Base-by-base conservation (phyloP, 805 yeast species). In the Kregervanrija pseudodelftensis region DNA sequence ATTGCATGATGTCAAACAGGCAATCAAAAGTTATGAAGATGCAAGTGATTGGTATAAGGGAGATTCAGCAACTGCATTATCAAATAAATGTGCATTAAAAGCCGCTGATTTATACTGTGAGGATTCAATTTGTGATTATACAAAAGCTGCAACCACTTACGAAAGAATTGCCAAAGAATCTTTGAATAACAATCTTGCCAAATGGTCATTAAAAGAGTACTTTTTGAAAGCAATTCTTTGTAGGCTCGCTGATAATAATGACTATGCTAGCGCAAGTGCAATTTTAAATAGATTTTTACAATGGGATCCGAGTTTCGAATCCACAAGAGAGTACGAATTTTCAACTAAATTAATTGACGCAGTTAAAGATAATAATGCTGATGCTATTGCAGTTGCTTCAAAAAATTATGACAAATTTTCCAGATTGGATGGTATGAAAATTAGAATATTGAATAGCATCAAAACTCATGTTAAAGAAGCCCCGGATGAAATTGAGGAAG, bases 21-120 rank as follows among this genome's bases (percentile, higher is more conserved):
- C 99, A 5, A 74, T 83, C 43, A 72, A 72, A 44, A 78, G 89
- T 30, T 91, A 84, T 60, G 95, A 89, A 59, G 85, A 83, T 56
- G 96, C 99, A 10, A 96, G 96, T 36, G 98, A 93, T 58, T 93
- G 96, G 90, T 90, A 84, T 60, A 76, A 79, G 44, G 87, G 91
- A 49, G 99, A 93, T 65, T 90, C 88, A 47, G 97, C 98, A 0
- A 84, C 83, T 50, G 95, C 97, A 8, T 64, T 91, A 45, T 79
- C 95, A 22, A 89, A 82, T 66, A 93, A 93, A 68, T 90, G 95
- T 17, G 85, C 76, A 53, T 68, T 91, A 52, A 88, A 88, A 63
- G 84, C 89, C 51, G 98, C 98, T 2, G 97, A 93, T 60, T 71
- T 93, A 54, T 74, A 81, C 43, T 95, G 96, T 13, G 66, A 82